Conservation (phyloP, 2,329 filamentous ascomycete genomes). For the Albifimbria verrucaria region DNA sequence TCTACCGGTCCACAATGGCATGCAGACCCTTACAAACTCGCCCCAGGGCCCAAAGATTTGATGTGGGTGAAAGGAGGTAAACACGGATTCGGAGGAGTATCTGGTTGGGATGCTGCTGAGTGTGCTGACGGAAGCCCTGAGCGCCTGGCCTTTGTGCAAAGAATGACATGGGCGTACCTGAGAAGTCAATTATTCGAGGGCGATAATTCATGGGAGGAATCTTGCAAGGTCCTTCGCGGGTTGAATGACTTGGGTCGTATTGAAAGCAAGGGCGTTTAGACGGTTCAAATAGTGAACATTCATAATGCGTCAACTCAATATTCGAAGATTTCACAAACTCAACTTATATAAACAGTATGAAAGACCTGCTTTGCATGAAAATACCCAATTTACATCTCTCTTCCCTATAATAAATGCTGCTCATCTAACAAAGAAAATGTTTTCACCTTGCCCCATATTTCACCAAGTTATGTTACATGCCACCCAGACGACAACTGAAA, state of each 20-base stretch:
- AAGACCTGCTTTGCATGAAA: too few relatives aligned
- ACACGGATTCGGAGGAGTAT: slow-evolving; percentile 22
- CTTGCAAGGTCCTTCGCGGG: slow-evolving; percentile 9
- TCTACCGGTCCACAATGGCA: slow-evolving; percentile 20
- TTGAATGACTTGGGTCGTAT: slow-evolving; percentile 15
- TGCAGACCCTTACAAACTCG: slow-evolving; percentile 14
- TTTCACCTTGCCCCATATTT: too few relatives aligned
- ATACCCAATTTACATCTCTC: too few relatives aligned
- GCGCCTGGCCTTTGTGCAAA: slow-evolving; percentile 17
- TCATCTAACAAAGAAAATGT: too few relatives aligned
- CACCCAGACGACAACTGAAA: too few relatives aligned
- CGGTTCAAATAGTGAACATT: too few relatives aligned
- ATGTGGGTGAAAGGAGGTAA: slow-evolving; percentile 16
- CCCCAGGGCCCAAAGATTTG: slow-evolving; percentile 14
- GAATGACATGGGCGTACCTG: slow-evolving; percentile 20
- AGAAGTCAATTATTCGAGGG: slow-evolving; percentile 16
- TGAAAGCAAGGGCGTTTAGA: slow-evolving; percentile 4
- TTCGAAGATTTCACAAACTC: too few relatives aligned
- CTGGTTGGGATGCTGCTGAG: slow-evolving; percentile 22
- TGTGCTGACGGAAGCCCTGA: slow-evolving; percentile 19
- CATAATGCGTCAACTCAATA: too few relatives aligned
- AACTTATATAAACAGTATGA: too few relatives aligned
- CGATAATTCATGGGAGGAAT: slow-evolving; percentile 15
- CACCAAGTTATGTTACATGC: too few relatives aligned
- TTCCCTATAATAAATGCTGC: too few relatives aligned